phyloP scores from a whole-genome alignment of 2,329 filamentous ascomycete genomes.

The Xylariaceae sp. region DNA sequence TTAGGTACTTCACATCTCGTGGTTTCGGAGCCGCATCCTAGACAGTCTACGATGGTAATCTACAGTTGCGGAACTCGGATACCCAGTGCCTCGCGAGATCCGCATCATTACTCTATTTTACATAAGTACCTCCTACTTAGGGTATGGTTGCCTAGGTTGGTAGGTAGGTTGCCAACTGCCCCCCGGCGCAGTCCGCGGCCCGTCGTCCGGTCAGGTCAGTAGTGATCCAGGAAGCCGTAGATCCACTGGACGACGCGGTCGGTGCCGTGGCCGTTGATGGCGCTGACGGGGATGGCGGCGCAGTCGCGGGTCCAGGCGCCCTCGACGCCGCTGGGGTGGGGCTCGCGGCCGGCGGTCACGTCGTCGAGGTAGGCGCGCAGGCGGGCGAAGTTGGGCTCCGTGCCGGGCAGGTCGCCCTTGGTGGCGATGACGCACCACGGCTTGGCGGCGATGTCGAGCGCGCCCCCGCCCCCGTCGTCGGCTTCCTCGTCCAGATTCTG shows the following conservation, averaged over 20 bases:
- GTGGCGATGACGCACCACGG: constrained; percentile 96
- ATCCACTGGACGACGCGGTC: constrained; percentile 67
- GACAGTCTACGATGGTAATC: too few relatives aligned
- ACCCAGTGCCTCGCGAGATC: too few relatives aligned
- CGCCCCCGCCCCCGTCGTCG: constrained; percentile 18
- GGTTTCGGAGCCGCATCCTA: too few relatives aligned
- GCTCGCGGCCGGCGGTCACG: constrained; percentile 53
- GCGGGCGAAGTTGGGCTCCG: constrained; percentile 65
- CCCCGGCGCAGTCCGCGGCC: too few relatives aligned
- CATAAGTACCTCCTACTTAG: too few relatives aligned
- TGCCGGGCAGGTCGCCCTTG: constrained; percentile 77
- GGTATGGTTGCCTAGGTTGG: too few relatives aligned
- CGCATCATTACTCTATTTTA: too few relatives aligned
- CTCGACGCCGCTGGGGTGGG: constrained; percentile 65
- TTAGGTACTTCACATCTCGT: too few relatives aligned
- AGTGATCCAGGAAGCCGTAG: too few relatives aligned
- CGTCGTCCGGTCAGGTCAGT: too few relatives aligned
- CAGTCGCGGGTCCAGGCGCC: constrained; percentile 54
- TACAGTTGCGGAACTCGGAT: too few relatives aligned
- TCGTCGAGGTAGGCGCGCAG: constrained; percentile 64
- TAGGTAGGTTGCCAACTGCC: too few relatives aligned
- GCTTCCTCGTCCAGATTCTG: not conserved
- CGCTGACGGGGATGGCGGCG: constrained; percentile 76
- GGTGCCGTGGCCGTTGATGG: constrained; percentile 79
- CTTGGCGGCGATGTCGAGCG: constrained; percentile 79